Conservation (phyloP, 2,329 filamentous ascomycete genomes). For the Fusarium verticillioides region DNA sequence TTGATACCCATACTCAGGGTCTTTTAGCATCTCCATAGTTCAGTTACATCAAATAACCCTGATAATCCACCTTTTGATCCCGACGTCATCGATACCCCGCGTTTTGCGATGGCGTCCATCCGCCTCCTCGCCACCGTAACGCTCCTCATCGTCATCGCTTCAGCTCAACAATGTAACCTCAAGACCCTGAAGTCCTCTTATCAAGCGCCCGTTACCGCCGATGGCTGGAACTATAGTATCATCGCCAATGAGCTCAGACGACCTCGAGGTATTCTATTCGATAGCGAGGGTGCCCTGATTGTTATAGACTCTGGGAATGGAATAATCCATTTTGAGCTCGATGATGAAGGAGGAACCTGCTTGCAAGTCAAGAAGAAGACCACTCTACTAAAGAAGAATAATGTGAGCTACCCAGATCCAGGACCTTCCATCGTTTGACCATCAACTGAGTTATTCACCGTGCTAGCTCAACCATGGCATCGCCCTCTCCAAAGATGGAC, state of each 20-base stretch:
- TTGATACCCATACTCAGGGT: too few species aligned
- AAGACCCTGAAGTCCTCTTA: slow-evolving; percentile 51
- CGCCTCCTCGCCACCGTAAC: slow-evolving; percentile 23
- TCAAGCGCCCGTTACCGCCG: slow-evolving; percentile 51
- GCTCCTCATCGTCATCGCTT: slow-evolving; percentile 9
- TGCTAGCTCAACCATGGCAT: slow-evolving; percentile 66
- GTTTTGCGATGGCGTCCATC: slow-evolving; percentile 22
- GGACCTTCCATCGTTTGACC: not conserved
- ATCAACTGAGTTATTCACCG: not conserved
- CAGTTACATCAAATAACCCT: not conserved
- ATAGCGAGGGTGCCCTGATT: slow-evolving; percentile 57
- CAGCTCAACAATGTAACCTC: slow-evolving; percentile 24
- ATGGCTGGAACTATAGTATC: slow-evolving; percentile 58
- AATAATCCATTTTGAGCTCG: slow-evolving; percentile 54
- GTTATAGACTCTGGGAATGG: slow-evolving; percentile 58
- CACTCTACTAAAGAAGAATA: slow-evolving; percentile 51
- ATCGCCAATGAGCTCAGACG: slow-evolving; percentile 55
- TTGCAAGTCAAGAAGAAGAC: slow-evolving; percentile 51
- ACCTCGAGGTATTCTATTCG: slow-evolving; percentile 60
- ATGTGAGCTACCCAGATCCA: slow-evolving; percentile 44
- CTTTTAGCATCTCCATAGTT: not conserved
- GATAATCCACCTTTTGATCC: too few species aligned
- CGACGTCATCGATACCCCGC: slow-evolving; percentile 23
- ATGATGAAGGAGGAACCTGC: slow-evolving; percentile 57
- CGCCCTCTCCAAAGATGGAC: slow-evolving; percentile 63